These are phyloP conservation scores for Rhodotorula glutinis DNA, from an alignment of 1,284 basidiomycete species.

Conservation along the genomic window DNA sequence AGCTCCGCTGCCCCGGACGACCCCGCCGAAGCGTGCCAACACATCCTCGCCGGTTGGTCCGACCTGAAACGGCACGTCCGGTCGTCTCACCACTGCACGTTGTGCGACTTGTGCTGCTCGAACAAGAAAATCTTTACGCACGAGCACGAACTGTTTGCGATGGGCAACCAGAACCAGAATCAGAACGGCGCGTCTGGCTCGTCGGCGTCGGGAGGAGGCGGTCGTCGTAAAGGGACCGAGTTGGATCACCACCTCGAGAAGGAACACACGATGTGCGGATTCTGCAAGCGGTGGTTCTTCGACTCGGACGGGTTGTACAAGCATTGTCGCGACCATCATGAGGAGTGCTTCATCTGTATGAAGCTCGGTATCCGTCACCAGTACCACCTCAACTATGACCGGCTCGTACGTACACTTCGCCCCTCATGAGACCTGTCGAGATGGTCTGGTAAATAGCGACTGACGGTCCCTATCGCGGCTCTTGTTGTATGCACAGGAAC, in stretches of 20 bases:
- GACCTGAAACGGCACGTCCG: slow-evolving; percentile 78
- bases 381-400: slow-evolving; percentile 63
- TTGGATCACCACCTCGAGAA: slow-evolving; percentile 62
- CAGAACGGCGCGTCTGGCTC: neutral
- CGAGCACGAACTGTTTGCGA: slow-evolving; percentile 82
- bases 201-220: neutral
- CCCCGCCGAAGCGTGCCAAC: slow-evolving; percentile 50
- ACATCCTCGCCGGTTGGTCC: slow-evolving; percentile 77
- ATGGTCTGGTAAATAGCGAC: no score
- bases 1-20: slow-evolving; percentile 5
- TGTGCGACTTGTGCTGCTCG: slow-evolving; percentile 86
- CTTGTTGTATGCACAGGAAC: slow-evolving; percentile 1
- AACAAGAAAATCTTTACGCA: slow-evolving; percentile 94
- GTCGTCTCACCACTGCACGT: slow-evolving; percentile 68
- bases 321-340: slow-evolving; percentile 90
- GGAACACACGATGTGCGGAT: slow-evolving; percentile 79
- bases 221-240: slow-evolving; percentile 43
- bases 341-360: slow-evolving; percentile 90
- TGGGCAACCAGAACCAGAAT: slow-evolving; percentile 41
- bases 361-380: slow-evolving; percentile 74
- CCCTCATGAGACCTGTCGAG: slow-evolving; percentile 16
- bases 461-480: slow-evolving; percentile 44
- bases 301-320: slow-evolving; percentile 85
- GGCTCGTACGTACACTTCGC: slow-evolving; percentile 29
- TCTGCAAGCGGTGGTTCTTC: slow-evolving; percentile 88